Evolutionary conservation across 208 protist species (phyloP), one percentile per base, ranked within the genome.

Genomic region (Trypanosoma platydactyli): DNA sequence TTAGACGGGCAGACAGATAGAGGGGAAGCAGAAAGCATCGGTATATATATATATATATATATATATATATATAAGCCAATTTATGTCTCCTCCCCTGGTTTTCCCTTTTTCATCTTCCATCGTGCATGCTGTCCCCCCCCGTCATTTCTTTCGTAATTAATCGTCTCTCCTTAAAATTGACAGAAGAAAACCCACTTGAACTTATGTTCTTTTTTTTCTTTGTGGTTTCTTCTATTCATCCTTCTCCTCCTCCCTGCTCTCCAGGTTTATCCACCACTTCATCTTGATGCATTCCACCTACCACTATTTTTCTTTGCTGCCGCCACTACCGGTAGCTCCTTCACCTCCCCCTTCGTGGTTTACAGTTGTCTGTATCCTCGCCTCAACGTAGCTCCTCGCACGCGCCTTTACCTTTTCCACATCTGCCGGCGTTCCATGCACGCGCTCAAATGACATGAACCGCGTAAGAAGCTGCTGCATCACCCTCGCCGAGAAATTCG

Each of bases 371-470:
- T 89, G 78, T 54, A 93, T 94, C 64, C 89, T 91, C 7, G 85
- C 80, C 71, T 98, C 84, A 40, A 99, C 95, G 74, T 97, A 99
- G 24, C 80, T 77, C 30, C 86, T 67, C 20, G 98, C 98, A 6
- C 84, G 77, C 54, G 92, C 62, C 77, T 97, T 98, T 30, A 99
- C 97, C 63, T 93, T 79, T 63, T 98, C 91, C 20, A 97, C 83
- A 33, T 87, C 76, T 6, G 73, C 77, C 40, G 74, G 67, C 33
- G 74, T 76, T 46, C 97, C 98, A 73, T 98, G 65, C 25, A 79
- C 79, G 79, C 94, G 94, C 84, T 99, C 98, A 81, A 97, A 99
- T 11, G 88, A 54, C 20, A 99, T 81, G 73, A 97, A 99, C 18
- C 92, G 85, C 57, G 98, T 98, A 56, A 99, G 94, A 51, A 99